Evolutionary conservation across 148 eudicot species (phyloP).

Genomic region (Vaccinium macrocarpon): DNA sequence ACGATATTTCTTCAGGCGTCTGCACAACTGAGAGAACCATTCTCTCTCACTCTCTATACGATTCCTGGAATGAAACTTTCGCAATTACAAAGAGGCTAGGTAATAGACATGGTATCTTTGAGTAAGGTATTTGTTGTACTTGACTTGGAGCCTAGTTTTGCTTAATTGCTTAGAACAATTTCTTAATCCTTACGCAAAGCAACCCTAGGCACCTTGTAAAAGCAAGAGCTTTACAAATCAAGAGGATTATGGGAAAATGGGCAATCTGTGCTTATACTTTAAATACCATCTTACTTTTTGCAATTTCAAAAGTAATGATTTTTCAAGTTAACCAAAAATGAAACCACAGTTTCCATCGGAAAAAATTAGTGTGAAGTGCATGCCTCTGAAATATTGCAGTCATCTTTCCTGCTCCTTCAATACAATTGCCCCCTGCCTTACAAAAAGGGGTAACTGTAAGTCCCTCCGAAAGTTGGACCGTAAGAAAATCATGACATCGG

Average conservation of each 20-base stretch:
- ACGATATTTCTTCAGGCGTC: slow-evolving; percentile 9
- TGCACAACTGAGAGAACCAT: slow-evolving; percentile 9
- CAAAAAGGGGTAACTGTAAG: too few relatives aligned
- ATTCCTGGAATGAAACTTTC: neutral
- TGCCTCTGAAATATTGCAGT: too few relatives aligned
- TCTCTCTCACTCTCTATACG: neutral
- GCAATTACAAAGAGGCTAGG: neutral
- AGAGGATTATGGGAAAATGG: neutral
- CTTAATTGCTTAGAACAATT: neutral
- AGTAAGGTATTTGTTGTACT: neutral
- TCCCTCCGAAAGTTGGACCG: too few relatives aligned
- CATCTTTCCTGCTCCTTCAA: too few relatives aligned
- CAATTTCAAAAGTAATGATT: neutral
- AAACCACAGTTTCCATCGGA: too few relatives aligned
- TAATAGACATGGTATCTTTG: neutral
- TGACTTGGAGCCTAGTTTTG: slow-evolving; percentile 11
- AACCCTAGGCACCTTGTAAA: neutral
- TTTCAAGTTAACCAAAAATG: neutral
- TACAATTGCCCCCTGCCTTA: too few relatives aligned
- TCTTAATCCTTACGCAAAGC: slow-evolving; percentile 7
- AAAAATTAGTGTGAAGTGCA: too few relatives aligned
- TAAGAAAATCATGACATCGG: too few relatives aligned
- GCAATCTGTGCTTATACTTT: neutral
- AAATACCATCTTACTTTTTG: neutral
- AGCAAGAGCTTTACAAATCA: neutral